Evolutionary conservation across 305 asterid genomes (phyloP), one percentile per base, ranked within the genome.

Genomic region (Ilex paraguariensis): DNA sequence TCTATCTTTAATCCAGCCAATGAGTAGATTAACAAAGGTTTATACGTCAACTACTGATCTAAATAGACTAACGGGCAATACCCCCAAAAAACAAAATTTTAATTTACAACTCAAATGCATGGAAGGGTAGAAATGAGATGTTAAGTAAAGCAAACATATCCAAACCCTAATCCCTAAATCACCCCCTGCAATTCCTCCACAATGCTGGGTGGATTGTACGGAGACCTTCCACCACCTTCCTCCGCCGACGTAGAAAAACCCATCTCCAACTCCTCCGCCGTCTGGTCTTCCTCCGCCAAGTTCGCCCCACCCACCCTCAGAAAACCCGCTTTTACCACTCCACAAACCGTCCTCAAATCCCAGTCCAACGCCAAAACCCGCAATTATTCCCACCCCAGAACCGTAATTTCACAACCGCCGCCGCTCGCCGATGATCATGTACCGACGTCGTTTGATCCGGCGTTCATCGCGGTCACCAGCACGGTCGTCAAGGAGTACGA

Each of bases 221-320:
- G 97, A 56, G 98, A 92, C 81, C 96, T 87, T 14, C 97, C 98
- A 54, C 97, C 98, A 46, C 97, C 98, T 62, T 84, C 98, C n/a
- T 83, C 96, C 28, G 28, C 28, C 28, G 82, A 81, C 31, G 95
- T 85, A 28, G 91, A 83, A 17, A 79, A 73, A 69, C 65, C 84
- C 28, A 21, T 21, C 28, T 21, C 28, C 28, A 21, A 21, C 67
- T 68, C 81, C 73, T 66, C 84, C 64, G 57, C 87, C 70, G 95
- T 89, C 60, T 92, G 98, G 98, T 92, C 98, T 0, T 87, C 96
- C 83, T 81, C 90, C 79, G 80, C 77, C 65, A 92, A 92, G 74
- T 81, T 92, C 88, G 97, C 96, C 31, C 97, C 97, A 15, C 70
- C 97, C 10, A 81, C 93, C 52, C 96, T 92, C 72, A 95, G 96